Base-by-base conservation (phyloP, 2,329 filamentous ascomycete genomes). In the Hansfordia pulvinata region DNA sequence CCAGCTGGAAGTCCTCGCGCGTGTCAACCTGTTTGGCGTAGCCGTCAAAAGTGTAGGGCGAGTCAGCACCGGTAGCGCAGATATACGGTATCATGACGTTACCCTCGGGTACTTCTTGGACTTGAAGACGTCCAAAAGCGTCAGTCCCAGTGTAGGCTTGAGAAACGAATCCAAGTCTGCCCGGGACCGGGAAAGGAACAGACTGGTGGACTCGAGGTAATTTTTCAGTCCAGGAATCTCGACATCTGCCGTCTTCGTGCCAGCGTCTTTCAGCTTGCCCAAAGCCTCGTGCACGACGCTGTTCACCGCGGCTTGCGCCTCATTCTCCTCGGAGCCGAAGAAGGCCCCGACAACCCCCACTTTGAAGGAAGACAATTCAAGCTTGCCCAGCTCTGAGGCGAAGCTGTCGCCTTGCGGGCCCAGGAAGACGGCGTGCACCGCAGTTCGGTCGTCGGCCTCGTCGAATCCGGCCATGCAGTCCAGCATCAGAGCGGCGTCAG, bases 131-230 rank as follows among this genome's bases (percentile, higher is more conserved):
- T 41, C 38, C 16, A 33, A 30, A 25, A 40, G 15, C 16, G 38
- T 35, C 25, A 37, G 31, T 44, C 36, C 28, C 8, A 47, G 34
- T 22, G 44, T 31, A 3, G 57, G 52, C 29, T 58, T 51, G 20
- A 44, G 33, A 32, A 42, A 46, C 25, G 29, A 38, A 17, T 49
- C 45, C 31, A 50, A 47, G 25, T 50, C 44, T 18, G 32, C 30
- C 10, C 43, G 34, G 8, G 41, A 47, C 8, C 40, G 33, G 8
- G 33, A 33, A 2, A 39, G 19, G 19, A 47, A 48, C 3, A 36
- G 41, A 4, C 39, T 35, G 3, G 40, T 40, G 30, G 37, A 40
- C 7, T 10, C 31, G 20, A 44, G 32, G 21, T 42, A 40, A 13
- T 41, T 30, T 7, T 42, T 35, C 8, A 46, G 23, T 10, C 44